Evolutionary conservation across 2,329 filamentous ascomycete genomes (phyloP), one percentile per base, ranked within the genome.

Genomic region (Xylariales sp.): DNA sequence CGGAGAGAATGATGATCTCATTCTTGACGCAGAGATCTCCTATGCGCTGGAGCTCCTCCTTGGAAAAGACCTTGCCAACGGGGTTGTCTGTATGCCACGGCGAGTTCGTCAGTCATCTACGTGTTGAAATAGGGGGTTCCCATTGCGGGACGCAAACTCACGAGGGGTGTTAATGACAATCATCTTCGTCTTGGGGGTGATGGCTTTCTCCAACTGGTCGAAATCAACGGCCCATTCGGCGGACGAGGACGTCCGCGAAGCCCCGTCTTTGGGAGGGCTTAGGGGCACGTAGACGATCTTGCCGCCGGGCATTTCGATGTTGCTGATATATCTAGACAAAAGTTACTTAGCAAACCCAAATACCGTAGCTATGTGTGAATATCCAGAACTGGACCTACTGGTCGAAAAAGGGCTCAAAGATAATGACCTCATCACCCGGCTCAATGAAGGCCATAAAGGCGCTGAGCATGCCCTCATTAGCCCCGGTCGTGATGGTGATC

Each of bases 401-500:
- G 81, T 99, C 96, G 79, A 98, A 99, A 83, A 97, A 99, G 10
- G 96, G 96, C 83, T 99, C 96, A 79, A 99, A 97, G 64, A 99
- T 88, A 73, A 99, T 97, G 72, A 97, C 96, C 80, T 99, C 96
- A 77, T 99, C 96, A 12, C 93, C 96, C 0, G 89, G 87, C 81
- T 99, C 96, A 66, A 99, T 90, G 75, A 99, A 99, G 2, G 88
- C 96, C 96, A 99, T 98, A 78, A 99, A 98, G 0, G 94, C 96
- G 78, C 93, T 95, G 72, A 99, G 85, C 93, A 98, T 98, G 75
- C 93, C 88, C 82, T 97, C 93, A 76, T 97, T 97, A 48, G 93
- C 93, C 50, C 93, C 93, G 0, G 95, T 98, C 4, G 96, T 98
- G 78, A 99, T 93, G 28, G 93, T 94, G 68, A 99, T 91, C 79